Percentiles rank a stretch among this genome's conserved stretches.
These are phyloP conservation scores for Petrea volubilis DNA, from an alignment of 257 asterid genomes.

Conservation along the genomic window DNA sequence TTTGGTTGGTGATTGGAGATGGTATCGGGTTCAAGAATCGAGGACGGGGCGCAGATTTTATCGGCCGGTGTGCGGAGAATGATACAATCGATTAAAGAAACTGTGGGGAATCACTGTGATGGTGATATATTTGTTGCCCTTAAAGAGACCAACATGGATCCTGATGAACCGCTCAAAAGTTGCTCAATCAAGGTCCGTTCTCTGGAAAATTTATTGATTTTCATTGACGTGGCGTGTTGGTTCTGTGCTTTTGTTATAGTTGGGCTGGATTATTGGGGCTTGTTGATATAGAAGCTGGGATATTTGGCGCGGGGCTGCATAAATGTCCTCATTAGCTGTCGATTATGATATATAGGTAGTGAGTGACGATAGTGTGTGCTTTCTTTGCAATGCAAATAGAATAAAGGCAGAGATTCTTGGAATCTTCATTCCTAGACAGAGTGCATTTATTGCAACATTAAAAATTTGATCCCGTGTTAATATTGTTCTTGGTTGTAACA, in stretches of 20 bases:
- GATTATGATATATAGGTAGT: neutral
- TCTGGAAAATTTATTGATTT: neutral
- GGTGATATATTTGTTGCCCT: constrained; percentile 84
- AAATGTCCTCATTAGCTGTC: neutral
- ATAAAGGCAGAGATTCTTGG: neutral
- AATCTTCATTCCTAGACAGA: neutral
- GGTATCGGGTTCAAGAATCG: constrained; percentile 64
- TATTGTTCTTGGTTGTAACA: neutral
- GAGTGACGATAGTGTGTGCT: constrained; percentile 1
- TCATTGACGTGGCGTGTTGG: neutral
- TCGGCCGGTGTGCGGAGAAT: constrained; percentile 82
- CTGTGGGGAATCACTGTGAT: constrained; percentile 80
- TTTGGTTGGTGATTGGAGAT: constrained; percentile 45
- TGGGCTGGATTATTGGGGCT: constrained; percentile 6
- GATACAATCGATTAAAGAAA: constrained; percentile 79
- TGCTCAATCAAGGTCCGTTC: constrained; percentile 78
- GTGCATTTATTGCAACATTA: neutral
- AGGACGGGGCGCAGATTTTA: constrained; percentile 64
- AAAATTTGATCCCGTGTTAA: neutral
- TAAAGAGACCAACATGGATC: constrained; percentile 91
- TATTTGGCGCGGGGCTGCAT: neutral
- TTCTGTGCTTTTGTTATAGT: no score
- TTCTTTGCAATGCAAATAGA: constrained; percentile 13
- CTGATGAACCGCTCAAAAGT: constrained; percentile 90
- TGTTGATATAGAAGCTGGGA: neutral